Percentiles rank a stretch among this genome's conserved stretches.
These are phyloP conservation scores for Leishmania turanica DNA, from an alignment of 208 protist species.

Conservation along the genomic window DNA sequence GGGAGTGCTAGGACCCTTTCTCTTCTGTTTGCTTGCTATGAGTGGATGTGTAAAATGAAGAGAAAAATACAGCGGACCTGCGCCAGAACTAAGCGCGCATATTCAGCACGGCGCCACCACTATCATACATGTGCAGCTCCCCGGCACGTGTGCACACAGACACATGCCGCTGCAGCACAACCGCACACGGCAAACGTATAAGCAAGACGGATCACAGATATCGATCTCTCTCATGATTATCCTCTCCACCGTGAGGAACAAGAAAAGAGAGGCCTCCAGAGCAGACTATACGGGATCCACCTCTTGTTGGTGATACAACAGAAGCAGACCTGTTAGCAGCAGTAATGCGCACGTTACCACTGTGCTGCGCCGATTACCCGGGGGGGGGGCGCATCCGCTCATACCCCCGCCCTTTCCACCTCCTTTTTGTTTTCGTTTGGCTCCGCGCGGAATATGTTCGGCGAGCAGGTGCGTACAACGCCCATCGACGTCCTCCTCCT, in stretches of 20 bases:
- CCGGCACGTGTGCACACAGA: neutral
- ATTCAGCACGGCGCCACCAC: neutral
- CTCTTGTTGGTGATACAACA: neutral
- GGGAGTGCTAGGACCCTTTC: neutral
- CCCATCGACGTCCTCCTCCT: neutral
- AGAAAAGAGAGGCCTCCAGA: neutral
- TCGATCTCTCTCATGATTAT: neutral
- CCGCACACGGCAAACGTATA: neutral
- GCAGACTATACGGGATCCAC: neutral
- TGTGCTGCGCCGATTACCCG: neutral
- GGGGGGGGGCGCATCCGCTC: neutral
- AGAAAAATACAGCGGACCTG: neutral
- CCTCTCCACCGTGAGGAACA: neutral
- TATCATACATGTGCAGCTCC: too few relatives aligned
- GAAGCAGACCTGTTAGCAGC: neutral
- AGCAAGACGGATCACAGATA: neutral
- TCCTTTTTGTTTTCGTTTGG: neutral
- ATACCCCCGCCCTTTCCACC: neutral
- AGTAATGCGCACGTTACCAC: neutral
- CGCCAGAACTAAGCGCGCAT: too few relatives aligned
- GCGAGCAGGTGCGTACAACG: neutral
- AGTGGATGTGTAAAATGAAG: neutral
- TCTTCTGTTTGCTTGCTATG: neutral
- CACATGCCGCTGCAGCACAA: neutral
- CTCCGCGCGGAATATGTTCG: neutral